phyloP scores from a whole-genome alignment of 179 eudicot species.

The Patellifolia procumbens region DNA sequence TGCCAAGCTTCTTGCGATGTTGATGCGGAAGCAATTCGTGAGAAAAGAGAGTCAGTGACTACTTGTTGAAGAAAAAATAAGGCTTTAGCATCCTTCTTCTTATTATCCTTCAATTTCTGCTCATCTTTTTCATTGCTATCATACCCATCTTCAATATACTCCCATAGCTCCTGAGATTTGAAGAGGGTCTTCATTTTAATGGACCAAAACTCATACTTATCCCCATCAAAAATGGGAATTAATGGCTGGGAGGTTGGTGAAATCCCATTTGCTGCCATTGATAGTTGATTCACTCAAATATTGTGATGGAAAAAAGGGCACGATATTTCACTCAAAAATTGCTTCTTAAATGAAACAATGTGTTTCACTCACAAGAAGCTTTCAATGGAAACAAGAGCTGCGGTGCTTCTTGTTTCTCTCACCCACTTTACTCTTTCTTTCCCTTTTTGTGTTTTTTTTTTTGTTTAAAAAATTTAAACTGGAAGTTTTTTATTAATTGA shows the following conservation, averaged over 20 bases:
- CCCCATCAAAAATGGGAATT: too few relatives aligned
- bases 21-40: conserved; percentile 4
- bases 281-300: background rate
- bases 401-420: background rate
- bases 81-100: background rate
- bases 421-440: background rate
- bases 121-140: too few relatives aligned
- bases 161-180: background rate
- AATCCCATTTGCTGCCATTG: too few relatives aligned
- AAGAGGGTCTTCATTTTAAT: background rate
- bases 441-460: background rate
- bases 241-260: background rate
- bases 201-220: too few relatives aligned
- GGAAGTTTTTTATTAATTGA: background rate
- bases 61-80: too few relatives aligned
- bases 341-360: too few relatives aligned
- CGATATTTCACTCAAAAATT: too few relatives aligned
- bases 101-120: too few relatives aligned
- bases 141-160: background rate
- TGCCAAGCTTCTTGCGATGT: too few relatives aligned
- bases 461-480: too few relatives aligned
- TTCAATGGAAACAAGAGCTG: background rate
- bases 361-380: too few relatives aligned
- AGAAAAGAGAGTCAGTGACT: background rate
- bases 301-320: background rate